Evolutionary conservation across 495 filamentous ascomycete genomes (phyloP), one percentile per base, ranked within the genome.

Genomic region (Barbatosphaeria neglecta): DNA sequence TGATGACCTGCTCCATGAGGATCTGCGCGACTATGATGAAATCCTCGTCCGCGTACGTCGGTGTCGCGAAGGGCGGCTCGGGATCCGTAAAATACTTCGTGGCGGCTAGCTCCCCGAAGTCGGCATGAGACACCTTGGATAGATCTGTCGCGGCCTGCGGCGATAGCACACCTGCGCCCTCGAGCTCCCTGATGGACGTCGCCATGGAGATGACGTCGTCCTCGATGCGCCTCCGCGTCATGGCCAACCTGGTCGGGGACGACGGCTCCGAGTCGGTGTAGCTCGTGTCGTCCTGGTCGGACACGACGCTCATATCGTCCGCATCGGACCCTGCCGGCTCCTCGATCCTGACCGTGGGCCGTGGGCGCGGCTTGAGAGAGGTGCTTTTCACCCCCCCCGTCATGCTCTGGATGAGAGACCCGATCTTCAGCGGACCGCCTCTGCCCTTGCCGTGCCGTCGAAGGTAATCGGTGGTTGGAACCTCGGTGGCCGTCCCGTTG

Each of bases 21-120:
- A 80, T 72, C 52, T 83, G 79, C 6, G 76, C 79, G 23, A 76
- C 63, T 16, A 70, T 71, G 41, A 83, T 75, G 37, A 69, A 65
- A 37, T 80, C 75, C 1, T 68, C 58, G 45, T 76, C 70, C 18
- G 67, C 54, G 37, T 65, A 56, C 11, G 64, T 60, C 38, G 66
- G 58, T 18, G 65, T 59, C 22, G 72, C 52, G 20, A 58, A 53
- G 4, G 59, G 52, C 4, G 74, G 68, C 47, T 75, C 67, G 19
- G 72, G 69, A 33, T 74, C 65, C 16, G 72, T 60, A 54, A 74
- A 72, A 48, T 70, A 69, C 45, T 61, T 67, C 3, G 72, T 50
- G 44, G 79, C 52, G 5, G 73, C 65, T 22, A 72, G 52, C 35
- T 71, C 68, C 0, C 59, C 54, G 0, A 63, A 52, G 23, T 72